These are phyloP conservation scores for Aurantiochytrium sp. DNA, from an alignment of 108 stramenopile species.

Conservation along the genomic window DNA sequence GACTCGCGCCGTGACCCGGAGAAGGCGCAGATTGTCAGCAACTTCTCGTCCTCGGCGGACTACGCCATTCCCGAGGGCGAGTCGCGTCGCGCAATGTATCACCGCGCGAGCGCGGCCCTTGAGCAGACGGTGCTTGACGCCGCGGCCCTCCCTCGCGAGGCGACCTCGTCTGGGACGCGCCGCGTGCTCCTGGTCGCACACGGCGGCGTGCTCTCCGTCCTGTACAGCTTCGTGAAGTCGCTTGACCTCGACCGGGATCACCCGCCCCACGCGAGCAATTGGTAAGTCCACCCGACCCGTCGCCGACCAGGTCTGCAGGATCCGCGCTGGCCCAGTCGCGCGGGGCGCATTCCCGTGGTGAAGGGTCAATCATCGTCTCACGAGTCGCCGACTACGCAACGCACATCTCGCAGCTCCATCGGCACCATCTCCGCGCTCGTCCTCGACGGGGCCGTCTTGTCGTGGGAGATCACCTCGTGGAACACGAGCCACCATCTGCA, in stretches of 20 bases:
- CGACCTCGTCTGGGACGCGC: not conserved
- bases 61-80: not conserved
- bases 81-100: not conserved
- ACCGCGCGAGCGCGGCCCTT: not conserved
- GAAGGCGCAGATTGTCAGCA: not conserved
- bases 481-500: not conserved
- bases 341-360: no score
- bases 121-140: not conserved
- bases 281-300: not conserved
- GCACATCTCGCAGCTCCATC: not conserved
- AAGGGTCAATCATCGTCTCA: not conserved
- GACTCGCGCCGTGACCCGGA: not conserved
- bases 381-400: no score
- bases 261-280: not conserved
- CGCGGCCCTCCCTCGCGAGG: not conserved
- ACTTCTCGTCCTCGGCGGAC: not conserved
- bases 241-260: not conserved
- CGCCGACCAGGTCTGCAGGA: no score
- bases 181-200: not conserved
- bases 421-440: not conserved
- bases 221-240: not conserved
- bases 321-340: no score
- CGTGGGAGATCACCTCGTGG: not conserved
- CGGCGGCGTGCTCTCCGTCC: not conserved
- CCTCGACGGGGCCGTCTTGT: not conserved